A percentile compares a stretch with the other conserved stretches of the same genome.
Evolutionary conservation across 169 alveolate species (phyloP).

Genomic region (Babesia sp.): DNA sequence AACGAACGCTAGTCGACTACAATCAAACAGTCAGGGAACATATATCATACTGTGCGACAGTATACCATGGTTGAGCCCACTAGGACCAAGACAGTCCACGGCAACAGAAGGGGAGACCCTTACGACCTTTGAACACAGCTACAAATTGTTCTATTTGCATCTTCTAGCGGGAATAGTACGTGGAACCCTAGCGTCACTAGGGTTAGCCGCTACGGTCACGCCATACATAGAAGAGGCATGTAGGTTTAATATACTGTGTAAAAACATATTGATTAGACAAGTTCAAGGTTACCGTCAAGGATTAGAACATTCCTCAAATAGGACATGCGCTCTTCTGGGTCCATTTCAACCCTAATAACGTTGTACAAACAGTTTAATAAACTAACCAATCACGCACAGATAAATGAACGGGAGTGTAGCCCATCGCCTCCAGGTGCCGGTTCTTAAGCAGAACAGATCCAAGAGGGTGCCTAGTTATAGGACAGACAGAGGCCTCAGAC

Average conservation of each 20-base stretch:
- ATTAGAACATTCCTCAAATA: slow-evolving; percentile 10
- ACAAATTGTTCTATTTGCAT: slow-evolving; percentile 43
- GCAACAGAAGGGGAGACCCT: not conserved
- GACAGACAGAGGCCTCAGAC: slow-evolving; percentile 56
- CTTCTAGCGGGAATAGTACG: slow-evolving; percentile 50
- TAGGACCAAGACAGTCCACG: not conserved
- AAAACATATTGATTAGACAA: too few species aligned
- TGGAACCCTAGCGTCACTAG: slow-evolving; percentile 66
- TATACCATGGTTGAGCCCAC: slow-evolving; percentile 46
- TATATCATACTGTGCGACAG: slow-evolving; percentile 48
- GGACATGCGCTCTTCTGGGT: slow-evolving; percentile 5
- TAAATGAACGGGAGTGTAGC: slow-evolving; percentile 33
- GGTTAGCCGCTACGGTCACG: slow-evolving; percentile 47
- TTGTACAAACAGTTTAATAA: not conserved
- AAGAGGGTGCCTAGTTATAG: slow-evolving; percentile 40
- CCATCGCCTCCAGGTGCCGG: slow-evolving; percentile 54
- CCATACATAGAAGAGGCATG: slow-evolving; percentile 39
- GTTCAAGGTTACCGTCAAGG: slow-evolving; percentile 40
- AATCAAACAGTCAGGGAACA: slow-evolving; percentile 64
- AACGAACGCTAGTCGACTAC: slow-evolving; percentile 55
- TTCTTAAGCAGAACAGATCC: slow-evolving; percentile 42
- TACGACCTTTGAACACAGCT: not conserved
- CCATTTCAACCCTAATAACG: slow-evolving; percentile 27
- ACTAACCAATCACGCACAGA: slow-evolving; percentile 44
- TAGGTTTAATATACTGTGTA: slow-evolving; percentile 2